Base-by-base conservation (phyloP, 768 basidiomycete species). In the Termitomyces sp. region DNA sequence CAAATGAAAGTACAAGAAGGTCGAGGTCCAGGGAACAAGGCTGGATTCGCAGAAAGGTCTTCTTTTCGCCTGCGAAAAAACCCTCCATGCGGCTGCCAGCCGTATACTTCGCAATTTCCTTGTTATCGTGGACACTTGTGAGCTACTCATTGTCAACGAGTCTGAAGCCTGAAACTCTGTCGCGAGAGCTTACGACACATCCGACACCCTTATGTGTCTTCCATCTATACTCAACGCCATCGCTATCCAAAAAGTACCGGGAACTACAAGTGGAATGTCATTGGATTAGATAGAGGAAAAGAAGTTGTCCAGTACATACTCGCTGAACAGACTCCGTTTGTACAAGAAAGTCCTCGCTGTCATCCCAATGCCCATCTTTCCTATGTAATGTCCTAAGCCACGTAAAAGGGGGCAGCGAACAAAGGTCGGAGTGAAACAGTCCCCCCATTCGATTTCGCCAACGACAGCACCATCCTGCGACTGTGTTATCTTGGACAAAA, bases 171-270 rank as follows among this genome's bases (percentile, higher is more conserved):
- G 0, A 1, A 23, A 9, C 31, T n/a, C 38, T 21, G 7, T 38
- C 33, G 17, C 15, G 42, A 19, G 17, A 19, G 66, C 78, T 61
- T 62, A 80, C 80, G 54, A 75, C 63, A 46, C 70, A 74, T 38
- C 78, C 78, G 45, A 69, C 60, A 41, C 69, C 70, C 59, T 70
- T 74, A 38, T 70, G 60, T 51, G 65, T 59, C 60, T 77, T 80
- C 81, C 80, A 82, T 40, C 71, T 67, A 66, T 81, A 83, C 63
- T 80, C 78, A 23, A 70, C 50, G n/a, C 70, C 71, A 61, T 80
- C 78, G 57, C 79, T 71, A 12, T 77, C 80, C 12, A 78, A 58
- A 56, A 83, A 83, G 60, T 79, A 80, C 15, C 77, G 73, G 41
- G 76, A 70, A 40, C 80, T 81, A 35, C 11, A 10, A 38, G 26